phyloP scores from a whole-genome alignment of 805 yeast species.

The Candida khao-thaluensis region DNA sequence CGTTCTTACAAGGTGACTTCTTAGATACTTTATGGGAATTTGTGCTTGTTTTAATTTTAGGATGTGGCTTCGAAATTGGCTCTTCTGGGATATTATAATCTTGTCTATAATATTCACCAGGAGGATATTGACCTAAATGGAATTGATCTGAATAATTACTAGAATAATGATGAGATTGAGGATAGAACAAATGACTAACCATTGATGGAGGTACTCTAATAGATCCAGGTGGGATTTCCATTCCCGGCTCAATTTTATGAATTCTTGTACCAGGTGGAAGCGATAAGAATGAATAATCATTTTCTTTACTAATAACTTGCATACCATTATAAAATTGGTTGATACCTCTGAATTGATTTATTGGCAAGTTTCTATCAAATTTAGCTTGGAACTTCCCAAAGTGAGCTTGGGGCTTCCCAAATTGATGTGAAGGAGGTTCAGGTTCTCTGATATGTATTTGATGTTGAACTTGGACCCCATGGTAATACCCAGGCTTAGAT shows the following conservation, averaged over 20 bases:
- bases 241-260: slow-evolving; percentile 25
- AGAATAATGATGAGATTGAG: neutral
- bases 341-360: neutral
- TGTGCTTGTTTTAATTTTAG: too few relatives aligned
- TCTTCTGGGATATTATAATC: too few relatives aligned
- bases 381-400: neutral
- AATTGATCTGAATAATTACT: neutral
- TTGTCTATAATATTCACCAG: too few relatives aligned
- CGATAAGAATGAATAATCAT: neutral
- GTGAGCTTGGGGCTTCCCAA: too few relatives aligned
- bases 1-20: too few relatives aligned
- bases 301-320: slow-evolving; percentile 5
- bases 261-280: slow-evolving; percentile 14
- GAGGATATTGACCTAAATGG: too few relatives aligned
- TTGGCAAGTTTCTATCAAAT: slow-evolving; percentile 1
- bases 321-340: slow-evolving; percentile 2
- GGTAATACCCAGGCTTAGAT: too few relatives aligned
- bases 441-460: too few relatives aligned
- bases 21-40: too few relatives aligned
- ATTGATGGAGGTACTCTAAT: slow-evolving; percentile 6
- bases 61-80: too few relatives aligned
- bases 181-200: neutral
- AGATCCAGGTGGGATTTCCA: slow-evolving; percentile 29
- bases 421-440: too few relatives aligned
- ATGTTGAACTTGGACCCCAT: slow-evolving; percentile 1